Conservation (phyloP, 1,284 basidiomycete genomes). For the Rhodotorula sp. region DNA sequence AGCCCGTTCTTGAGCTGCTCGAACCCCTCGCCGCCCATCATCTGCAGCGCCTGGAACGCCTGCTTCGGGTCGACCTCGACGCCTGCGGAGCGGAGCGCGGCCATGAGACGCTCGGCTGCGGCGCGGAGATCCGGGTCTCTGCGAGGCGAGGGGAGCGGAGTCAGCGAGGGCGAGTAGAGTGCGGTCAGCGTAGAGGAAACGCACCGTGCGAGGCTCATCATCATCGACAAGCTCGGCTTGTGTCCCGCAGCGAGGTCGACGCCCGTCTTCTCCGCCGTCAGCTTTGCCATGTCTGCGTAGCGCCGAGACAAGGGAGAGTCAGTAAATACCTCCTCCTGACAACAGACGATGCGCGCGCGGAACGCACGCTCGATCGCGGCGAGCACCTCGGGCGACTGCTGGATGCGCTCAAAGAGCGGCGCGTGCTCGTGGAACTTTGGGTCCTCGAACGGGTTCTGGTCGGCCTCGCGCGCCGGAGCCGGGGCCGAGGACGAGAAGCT, state of each 20-base stretch:
- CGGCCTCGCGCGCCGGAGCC: slow-evolving; percentile 5
- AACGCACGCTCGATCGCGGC: slow-evolving; percentile 27
- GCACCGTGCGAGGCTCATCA: slow-evolving; percentile 33
- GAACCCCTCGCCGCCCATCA: slow-evolving; percentile 35
- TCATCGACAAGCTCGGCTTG: slow-evolving; percentile 35
- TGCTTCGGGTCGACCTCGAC: slow-evolving; percentile 38
- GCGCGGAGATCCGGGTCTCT: slow-evolving; percentile 35
- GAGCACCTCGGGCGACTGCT: slow-evolving; percentile 26
- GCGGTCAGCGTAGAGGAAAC: background rate
- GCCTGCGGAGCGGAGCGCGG: slow-evolving; percentile 14
- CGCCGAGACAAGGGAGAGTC: background rate
- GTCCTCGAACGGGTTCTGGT: slow-evolving; percentile 20
- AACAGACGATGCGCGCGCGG: background rate
- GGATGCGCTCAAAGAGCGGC: slow-evolving; percentile 33
- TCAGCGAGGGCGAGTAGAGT: too few relatives aligned
- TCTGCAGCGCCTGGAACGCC: slow-evolving; percentile 39
- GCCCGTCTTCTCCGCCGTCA: slow-evolving; percentile 35
- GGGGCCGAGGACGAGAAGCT: background rate
- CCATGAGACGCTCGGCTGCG: slow-evolving; percentile 37
- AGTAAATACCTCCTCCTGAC: background rate
- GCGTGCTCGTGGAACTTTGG: slow-evolving; percentile 17
- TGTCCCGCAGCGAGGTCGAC: slow-evolving; percentile 33
- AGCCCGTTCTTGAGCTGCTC: slow-evolving; percentile 3
- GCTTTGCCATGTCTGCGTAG: slow-evolving; percentile 16
- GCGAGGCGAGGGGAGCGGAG: background rate